Percentiles rank a stretch among this genome's conserved stretches.
phyloP scores from a whole-genome alignment of 768 basidiomycete species.

The Tricholoma furcatifolium region DNA sequence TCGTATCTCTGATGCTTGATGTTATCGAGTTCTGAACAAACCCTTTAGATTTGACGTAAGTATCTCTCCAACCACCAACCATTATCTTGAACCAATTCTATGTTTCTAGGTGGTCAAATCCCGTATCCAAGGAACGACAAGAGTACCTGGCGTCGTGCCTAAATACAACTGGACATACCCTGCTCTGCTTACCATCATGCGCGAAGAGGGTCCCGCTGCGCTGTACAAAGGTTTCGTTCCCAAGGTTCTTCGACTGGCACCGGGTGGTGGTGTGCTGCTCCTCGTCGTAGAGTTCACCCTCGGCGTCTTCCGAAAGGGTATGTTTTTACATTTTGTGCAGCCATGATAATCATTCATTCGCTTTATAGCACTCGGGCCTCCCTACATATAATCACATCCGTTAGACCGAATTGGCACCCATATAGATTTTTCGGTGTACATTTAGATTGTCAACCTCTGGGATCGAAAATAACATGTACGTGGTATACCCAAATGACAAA shows the following conservation, averaged over 20 bases:
- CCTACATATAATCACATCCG: too few species aligned
- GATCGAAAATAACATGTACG: too few species aligned
- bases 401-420: too few species aligned
- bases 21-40: not conserved
- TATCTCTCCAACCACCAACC: not conserved
- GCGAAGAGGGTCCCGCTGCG: constrained; percentile 84
- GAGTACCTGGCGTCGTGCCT: constrained; percentile 65
- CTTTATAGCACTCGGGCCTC: too few species aligned
- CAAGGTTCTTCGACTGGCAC: constrained; percentile 92
- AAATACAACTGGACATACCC: constrained; percentile 98
- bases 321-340: constrained; percentile 9
- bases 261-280: constrained; percentile 91
- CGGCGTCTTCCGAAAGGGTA: constrained; percentile 72
- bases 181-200: constrained; percentile 74
- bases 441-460: too few species aligned
- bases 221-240: constrained; percentile 96
- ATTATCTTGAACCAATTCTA: constrained; percentile 1
- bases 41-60: constrained; percentile 45
- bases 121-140: constrained; percentile 71
- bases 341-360: too few species aligned
- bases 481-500: too few species aligned
- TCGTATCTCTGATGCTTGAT: too few species aligned
- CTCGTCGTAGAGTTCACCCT: constrained; percentile 91
- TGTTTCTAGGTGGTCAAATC: constrained; percentile 51
- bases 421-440: too few species aligned